A percentile compares a stretch with the other conserved stretches of the same genome.
These are phyloP conservation scores for Globisporangium sylvaticum DNA, from an alignment of 352 stramenopile species.

Conservation along the genomic window DNA sequence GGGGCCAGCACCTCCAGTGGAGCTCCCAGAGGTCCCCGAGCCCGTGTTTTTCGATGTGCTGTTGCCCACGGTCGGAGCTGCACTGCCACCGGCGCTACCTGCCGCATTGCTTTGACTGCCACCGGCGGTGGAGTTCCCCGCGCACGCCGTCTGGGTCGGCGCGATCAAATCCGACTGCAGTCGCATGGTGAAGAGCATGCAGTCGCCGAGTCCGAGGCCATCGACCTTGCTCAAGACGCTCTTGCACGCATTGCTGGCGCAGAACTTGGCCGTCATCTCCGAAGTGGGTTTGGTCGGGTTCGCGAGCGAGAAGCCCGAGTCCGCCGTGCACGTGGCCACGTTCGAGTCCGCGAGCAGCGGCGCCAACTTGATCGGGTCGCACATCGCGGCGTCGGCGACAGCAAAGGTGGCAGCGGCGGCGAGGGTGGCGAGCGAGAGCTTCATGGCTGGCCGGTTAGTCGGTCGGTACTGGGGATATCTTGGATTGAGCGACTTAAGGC, in stretches of 20 bases:
- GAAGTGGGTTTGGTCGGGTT: neutral
- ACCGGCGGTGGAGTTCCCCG: neutral
- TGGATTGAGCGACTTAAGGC: no score
- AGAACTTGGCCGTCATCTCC: constrained; percentile 18
- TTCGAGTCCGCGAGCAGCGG: constrained; percentile 8
- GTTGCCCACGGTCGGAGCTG: no score
- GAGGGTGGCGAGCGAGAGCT: constrained; percentile 11
- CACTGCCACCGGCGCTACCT: neutral
- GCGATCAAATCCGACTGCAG: constrained; percentile 23
- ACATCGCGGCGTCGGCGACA: constrained; percentile 3
- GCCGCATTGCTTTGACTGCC: no score
- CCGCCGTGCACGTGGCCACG: constrained; percentile 5
- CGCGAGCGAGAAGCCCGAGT: constrained; percentile 26
- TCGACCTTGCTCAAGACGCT: constrained; percentile 16
- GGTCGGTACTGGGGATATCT: no score
- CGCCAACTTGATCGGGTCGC: constrained; percentile 9
- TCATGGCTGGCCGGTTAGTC: neutral
- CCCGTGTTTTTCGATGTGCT: no score
- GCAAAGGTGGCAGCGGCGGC: neutral
- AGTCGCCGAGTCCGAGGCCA: constrained; percentile 26
- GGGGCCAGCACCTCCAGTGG: no score
- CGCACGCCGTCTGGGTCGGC: constrained; percentile 13
- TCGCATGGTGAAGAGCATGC: constrained; percentile 19
- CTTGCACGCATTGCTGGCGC: constrained; percentile 21
- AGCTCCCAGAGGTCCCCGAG: no score